Conservation (phyloP, 495 filamentous ascomycete genomes). For the Stereocaulon alpinum region DNA sequence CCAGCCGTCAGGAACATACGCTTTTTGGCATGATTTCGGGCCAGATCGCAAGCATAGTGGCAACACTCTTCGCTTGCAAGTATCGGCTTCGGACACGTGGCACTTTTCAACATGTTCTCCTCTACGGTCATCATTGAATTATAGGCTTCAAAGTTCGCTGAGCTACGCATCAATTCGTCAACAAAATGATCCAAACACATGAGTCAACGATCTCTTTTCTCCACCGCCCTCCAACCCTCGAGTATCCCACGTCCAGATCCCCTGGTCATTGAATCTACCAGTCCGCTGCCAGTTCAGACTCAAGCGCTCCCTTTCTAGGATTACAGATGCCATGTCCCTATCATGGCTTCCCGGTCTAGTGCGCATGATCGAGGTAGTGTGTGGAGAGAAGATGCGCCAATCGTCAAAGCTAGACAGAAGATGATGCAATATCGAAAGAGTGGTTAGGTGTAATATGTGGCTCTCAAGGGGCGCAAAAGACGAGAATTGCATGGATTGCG, state of each 20-base stretch:
- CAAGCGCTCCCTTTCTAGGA: not conserved
- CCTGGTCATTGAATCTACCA: not conserved
- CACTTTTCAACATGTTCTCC: no score
- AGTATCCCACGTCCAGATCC: not conserved
- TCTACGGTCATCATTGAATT: no score
- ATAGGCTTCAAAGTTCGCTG: no score
- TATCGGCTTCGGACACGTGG: no score
- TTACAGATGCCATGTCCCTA: not conserved
- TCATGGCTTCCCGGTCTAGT: not conserved
- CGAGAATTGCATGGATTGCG: not conserved
- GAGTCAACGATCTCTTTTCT: not conserved
- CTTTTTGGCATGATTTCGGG: no score
- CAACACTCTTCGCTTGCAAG: no score
- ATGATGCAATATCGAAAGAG: not conserved
- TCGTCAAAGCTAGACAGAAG: not conserved
- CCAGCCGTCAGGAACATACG: no score
- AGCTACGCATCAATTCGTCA: not conserved
- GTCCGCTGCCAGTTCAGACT: not conserved
- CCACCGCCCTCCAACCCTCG: not conserved
- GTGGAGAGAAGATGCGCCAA: not conserved
- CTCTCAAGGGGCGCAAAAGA: not conserved
- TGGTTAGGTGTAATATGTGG: not conserved
- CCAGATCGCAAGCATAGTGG: no score
- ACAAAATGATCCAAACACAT: not conserved
- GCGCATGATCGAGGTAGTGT: not conserved